Base-by-base conservation (phyloP, 2,329 filamentous ascomycete genomes). In the Hirsutella rhossiliensis region DNA sequence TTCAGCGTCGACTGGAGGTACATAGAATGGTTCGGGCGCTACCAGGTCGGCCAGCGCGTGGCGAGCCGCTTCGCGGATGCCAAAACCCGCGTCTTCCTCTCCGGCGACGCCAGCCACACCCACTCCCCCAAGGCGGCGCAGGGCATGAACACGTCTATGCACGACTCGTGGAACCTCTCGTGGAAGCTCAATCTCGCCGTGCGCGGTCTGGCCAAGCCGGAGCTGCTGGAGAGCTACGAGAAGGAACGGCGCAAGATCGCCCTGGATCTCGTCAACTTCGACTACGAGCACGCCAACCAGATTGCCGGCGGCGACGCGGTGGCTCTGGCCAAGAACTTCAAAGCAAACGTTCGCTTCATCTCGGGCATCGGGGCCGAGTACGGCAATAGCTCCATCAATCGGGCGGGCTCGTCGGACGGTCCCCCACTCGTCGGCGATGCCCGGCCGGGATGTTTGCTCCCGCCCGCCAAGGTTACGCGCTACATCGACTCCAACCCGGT, bases 401-500 rank as follows among this genome's bases (percentile, higher is more conserved):
- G 64, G 45, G 55, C 60, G 30, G 52, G 53, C 19, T 29, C 51
- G 3, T 59, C 63, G 19, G 53, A 62, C 36, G 53, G 62, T 43
- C 58, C 61, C 13, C 64, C 65, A 40, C 61, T 64, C 17, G 63
- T 67, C 55, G 71, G 72, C 34, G 68, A 72, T 23, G 70, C 71
- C 40, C 69, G 68, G 48, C 72, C 73, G 4, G 74, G 74, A 8
- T 75, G 71, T 41, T 64, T 75, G 19, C 67, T 84, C 23, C 73
- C 79, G 3, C 84, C 84, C 3, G 80, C 80, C 36, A 83, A 78
- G 60, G 82, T 82, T 17, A 84, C 81, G 1, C 74, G 84, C 27
- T 87, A 82, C 56, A 75, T 87, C 42, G 84, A 89, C 60, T 80
- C 83, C 4, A 89, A 88, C 53, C 84, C 84, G 0, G 77, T 89